phyloP scores from a whole-genome alignment of 805 yeast genomes.

The Scheffersomyces lignosus region DNA sequence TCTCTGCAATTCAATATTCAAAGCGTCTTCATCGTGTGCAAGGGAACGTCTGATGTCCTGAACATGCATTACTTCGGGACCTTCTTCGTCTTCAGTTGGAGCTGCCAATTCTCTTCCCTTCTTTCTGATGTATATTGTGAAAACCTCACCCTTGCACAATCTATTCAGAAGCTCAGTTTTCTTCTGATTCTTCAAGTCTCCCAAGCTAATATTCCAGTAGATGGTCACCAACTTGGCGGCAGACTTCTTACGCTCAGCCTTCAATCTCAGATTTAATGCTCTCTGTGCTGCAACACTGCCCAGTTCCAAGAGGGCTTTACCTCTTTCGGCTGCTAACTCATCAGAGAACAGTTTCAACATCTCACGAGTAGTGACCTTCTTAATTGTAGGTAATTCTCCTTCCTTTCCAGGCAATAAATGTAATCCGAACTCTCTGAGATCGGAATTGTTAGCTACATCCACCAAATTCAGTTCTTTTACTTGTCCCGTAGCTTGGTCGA shows the following conservation, averaged over 20 bases:
- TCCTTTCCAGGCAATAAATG: conserved; percentile 16
- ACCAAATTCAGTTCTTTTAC: conserved; percentile 18
- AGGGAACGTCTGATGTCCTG: not conserved
- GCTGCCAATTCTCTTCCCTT: conserved; percentile 15
- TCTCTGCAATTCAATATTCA: conserved; percentile 19
- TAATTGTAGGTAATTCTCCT: conserved; percentile 27
- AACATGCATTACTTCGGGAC: not conserved
- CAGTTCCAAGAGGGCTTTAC: conserved; percentile 28
- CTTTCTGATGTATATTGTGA: conserved; percentile 24
- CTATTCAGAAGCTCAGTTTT: conserved; percentile 47
- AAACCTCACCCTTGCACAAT: conserved; percentile 44
- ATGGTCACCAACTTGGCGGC: conserved; percentile 49
- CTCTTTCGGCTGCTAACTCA: conserved; percentile 30
- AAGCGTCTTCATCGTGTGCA: conserved; percentile 10
- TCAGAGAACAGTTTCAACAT: conserved; percentile 36
- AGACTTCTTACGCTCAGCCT: conserved; percentile 36
- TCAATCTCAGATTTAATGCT: conserved; percentile 26
- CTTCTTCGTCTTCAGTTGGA: conserved; percentile 10
- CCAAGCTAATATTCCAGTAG: conserved; percentile 56
- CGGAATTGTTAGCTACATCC: conserved; percentile 31
- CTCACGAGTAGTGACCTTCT: conserved; percentile 21
- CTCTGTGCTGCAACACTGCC: conserved; percentile 35
- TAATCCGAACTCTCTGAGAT: conserved; percentile 26
- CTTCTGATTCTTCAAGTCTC: conserved; percentile 55
- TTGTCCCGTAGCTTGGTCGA: conserved; percentile 19